phyloP scores from a whole-genome alignment of 2,329 filamentous ascomycete genomes.

The Epichloe uncinata region DNA sequence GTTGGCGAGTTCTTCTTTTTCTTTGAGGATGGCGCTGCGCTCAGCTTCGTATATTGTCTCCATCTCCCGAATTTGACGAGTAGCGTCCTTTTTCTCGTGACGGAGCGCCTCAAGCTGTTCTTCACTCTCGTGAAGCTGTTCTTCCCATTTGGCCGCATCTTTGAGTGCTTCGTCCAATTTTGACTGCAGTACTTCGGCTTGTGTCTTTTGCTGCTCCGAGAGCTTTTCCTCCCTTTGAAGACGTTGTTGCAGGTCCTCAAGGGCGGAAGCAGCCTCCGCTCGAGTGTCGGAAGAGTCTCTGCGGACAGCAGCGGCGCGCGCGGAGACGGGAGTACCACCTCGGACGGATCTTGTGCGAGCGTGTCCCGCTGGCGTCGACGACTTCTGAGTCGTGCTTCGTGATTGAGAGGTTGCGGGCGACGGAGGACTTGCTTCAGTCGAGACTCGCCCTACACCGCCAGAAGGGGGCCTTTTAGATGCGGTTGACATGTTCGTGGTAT shows the following conservation, averaged over 20 bases:
- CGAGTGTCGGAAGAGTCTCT: slow-evolving; percentile 54
- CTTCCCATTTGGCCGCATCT: slow-evolving; percentile 79
- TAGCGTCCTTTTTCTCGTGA: slow-evolving; percentile 74
- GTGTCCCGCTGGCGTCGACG: slow-evolving; percentile 30
- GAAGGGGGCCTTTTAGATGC: slow-evolving; percentile 40
- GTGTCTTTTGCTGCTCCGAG: slow-evolving; percentile 70
- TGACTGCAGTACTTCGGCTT: slow-evolving; percentile 71
- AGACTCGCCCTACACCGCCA: slow-evolving; percentile 32
- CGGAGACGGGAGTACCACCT: slow-evolving; percentile 53
- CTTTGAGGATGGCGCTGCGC: slow-evolving; percentile 71
- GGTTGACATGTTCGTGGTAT: slow-evolving; percentile 32
- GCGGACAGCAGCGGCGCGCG: slow-evolving; percentile 55
- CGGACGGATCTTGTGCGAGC: slow-evolving; percentile 53
- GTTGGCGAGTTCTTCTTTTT: slow-evolving; percentile 77
- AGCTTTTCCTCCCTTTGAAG: slow-evolving; percentile 66
- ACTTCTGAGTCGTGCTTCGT: slow-evolving; percentile 24
- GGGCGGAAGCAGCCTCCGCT: slow-evolving; percentile 62
- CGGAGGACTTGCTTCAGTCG: slow-evolving; percentile 23
- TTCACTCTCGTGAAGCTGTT: slow-evolving; percentile 74
- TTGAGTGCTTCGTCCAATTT: slow-evolving; percentile 72
- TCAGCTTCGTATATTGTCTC: slow-evolving; percentile 89
- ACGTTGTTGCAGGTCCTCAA: slow-evolving; percentile 76
- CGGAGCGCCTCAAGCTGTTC: slow-evolving; percentile 68
- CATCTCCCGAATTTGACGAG: slow-evolving; percentile 77
- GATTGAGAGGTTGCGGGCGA: slow-evolving; percentile 24